Base-by-base conservation (phyloP, 148 eudicot species). In the Cornus suecica region DNA sequence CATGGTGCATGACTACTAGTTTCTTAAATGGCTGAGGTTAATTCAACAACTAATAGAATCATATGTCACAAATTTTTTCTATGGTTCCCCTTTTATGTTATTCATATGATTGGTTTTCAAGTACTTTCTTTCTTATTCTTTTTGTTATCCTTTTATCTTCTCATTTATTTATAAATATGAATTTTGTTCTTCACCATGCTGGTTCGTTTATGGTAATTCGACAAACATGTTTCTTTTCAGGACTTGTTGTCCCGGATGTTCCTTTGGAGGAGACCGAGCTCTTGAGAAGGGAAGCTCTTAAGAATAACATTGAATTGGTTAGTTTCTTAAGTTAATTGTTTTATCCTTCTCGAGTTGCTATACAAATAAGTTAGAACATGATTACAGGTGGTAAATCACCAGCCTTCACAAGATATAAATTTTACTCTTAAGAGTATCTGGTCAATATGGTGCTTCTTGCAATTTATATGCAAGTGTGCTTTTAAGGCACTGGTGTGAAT, bases 211-310 rank as follows among this genome's bases (percentile, higher is more conserved):
- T 48, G 14, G 5, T 4, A 14, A 34, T 34, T 62, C 34, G 51
- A 10, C 37, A 34, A 52, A 64, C 23, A 65, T 72, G 70, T 28
- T 73, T 71, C 24, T 48, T 84, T 80, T 76, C 86, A 95, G 99
- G 99, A 54, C 91, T 95, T 70, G 93, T 95, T 42, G 97, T 95
- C 74, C 99, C 97, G 54, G 99, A 95, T 81, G 97, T 92, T 63
- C 99, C 99, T 68, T 70, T 95, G 76, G 97, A 95, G 83, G 97
- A 95, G 90, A 92, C 94, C 51, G 90, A 86, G 84, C 48, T 75
- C 69, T 83, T 95, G 79, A 88, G 99, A 76, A 76, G 71, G 73
- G 97, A 95, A 87, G 99, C 99, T 85, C 52, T 70, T 14, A 83
- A 86, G 77, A 69, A 89, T 26, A 86, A 89, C 0, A 91, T 95